Percentiles rank a stretch among this genome's conserved stretches.
These are phyloP conservation scores for Raddia guianensis DNA, from an alignment of 176 grass and related monocot species.

Conservation along the genomic window DNA sequence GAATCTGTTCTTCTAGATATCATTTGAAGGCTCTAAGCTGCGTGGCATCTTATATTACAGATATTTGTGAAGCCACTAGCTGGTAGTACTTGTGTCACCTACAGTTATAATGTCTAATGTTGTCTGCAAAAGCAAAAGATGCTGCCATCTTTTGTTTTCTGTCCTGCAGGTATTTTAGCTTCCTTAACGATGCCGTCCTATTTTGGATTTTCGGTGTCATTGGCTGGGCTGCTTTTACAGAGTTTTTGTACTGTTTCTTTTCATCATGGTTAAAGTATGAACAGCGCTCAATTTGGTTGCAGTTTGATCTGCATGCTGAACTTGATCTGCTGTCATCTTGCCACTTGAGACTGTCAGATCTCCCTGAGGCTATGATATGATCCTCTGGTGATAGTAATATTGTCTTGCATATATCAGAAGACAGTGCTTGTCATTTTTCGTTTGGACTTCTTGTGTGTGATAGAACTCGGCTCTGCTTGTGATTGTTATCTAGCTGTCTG, in stretches of 20 bases:
- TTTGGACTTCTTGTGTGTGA: conserved; percentile 7
- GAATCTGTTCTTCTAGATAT: background rate
- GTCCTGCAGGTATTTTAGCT: background rate
- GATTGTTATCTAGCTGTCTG: background rate
- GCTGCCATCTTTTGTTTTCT: background rate
- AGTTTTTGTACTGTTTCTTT: background rate
- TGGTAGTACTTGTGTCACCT: background rate
- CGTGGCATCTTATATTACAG: conserved; percentile 4
- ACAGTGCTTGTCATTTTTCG: conserved; percentile 29
- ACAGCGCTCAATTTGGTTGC: no score
- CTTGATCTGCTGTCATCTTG: background rate
- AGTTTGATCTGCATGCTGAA: no score
- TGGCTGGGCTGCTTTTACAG: background rate
- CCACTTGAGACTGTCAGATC: conserved; percentile 22
- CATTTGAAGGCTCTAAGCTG: conserved; percentile 21
- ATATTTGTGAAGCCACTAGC: background rate
- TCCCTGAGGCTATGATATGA: background rate
- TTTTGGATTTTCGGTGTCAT: background rate
- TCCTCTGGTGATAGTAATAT: conserved; percentile 13
- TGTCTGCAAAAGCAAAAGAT: conserved; percentile 29
- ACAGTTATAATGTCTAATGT: conserved; percentile 15
- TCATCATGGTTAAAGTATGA: no score
- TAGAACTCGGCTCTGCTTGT: conserved; percentile 22
- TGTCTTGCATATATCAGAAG: conserved; percentile 12
- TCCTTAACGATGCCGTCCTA: background rate